Evolutionary conservation across 139 green algal species (phyloP).

Genomic region (Desmodesmus armatus): DNA sequence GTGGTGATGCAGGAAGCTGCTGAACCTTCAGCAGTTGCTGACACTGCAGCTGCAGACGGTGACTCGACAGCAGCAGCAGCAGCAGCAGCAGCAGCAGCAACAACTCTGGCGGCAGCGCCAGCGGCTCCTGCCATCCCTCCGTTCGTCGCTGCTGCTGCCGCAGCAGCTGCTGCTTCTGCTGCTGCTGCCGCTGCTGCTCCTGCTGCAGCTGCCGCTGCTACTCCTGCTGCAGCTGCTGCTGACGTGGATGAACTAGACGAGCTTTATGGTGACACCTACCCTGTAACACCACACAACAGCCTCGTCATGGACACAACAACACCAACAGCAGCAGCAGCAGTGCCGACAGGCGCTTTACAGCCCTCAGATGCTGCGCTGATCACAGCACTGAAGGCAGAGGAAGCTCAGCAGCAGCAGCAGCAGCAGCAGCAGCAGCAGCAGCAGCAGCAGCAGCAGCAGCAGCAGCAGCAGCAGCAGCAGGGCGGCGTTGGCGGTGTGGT

Average conservation of each 20-base stretch:
- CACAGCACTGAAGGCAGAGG: not conserved
- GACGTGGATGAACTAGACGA: not conserved
- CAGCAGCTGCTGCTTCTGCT: not conserved
- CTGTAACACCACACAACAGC: too few relatives aligned
- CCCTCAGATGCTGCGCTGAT: not conserved
- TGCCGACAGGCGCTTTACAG: not conserved
- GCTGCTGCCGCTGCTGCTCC: too few relatives aligned
- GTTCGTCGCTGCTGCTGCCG: not conserved
- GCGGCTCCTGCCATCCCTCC: not conserved
- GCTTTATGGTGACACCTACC: not conserved
- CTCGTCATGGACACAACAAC: too few relatives aligned
- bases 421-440: not conserved
- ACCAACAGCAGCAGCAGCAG: not conserved
- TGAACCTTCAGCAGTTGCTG: too few relatives aligned
- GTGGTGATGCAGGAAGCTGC: too few relatives aligned
- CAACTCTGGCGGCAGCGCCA: not conserved
- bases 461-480: slow-evolving; percentile 30
- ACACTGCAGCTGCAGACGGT: not conserved
- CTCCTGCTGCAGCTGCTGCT: not conserved
- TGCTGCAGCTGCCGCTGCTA: not conserved
- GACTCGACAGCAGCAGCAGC: slow-evolving; percentile 7
- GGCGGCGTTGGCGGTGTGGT: not conserved
- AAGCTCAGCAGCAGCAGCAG: not conserved
- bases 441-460: slow-evolving; percentile 19
- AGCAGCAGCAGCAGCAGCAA: not conserved